Evolutionary conservation across 2,329 filamentous ascomycete genomes (phyloP), one percentile per base, ranked within the genome.

Genomic region (Pseudogymnoascus sp.): DNA sequence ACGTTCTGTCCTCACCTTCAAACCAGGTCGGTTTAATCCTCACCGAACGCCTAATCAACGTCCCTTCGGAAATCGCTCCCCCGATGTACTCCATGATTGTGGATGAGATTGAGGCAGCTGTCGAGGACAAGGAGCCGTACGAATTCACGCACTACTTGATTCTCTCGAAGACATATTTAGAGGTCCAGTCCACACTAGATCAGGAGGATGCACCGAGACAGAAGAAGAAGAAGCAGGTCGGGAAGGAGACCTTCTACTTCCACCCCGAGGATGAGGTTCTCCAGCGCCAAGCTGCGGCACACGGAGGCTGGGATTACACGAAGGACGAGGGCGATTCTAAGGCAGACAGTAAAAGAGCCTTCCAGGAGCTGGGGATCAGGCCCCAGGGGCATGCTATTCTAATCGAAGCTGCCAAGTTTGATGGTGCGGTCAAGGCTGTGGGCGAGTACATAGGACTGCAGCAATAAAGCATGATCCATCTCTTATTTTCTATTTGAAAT

Each of bases 31-130:
- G 92, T 3, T 79, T 99, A 15, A 83, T 99, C 29, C 81, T 99
- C n/a, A 90, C 91, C 2, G 95, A 99, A 76, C 87, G 93, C 21
- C 81, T 97, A 70, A 92, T 99, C 80, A 99, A 99, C 79, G 93
- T 97, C 81, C 95, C 95, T n/a, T 82, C 90, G 15, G 91, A 97
- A 76, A 87, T 96, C 67, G 86, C 92, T 13, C 93, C 95, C 31
- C 93, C 95, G 3, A 89, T 97, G 85, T 97, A 97, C 82, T 86
- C 83, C 60, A 96, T 97, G 91, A 84, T 99, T 60, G 80, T 90
- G 59, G 92, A 97, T 72, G 95, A 99, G 81, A 87, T 99, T 60
- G 82, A 88, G 71, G 93, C 88, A 73, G 95, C 95, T 0, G 79
- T 96, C 2, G 88, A 96, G 73, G 92, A 96, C 73, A 88, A 90